phyloP scores from a whole-genome alignment of 164 flowering plant species.

The Dillenia suffruticosa region DNA sequence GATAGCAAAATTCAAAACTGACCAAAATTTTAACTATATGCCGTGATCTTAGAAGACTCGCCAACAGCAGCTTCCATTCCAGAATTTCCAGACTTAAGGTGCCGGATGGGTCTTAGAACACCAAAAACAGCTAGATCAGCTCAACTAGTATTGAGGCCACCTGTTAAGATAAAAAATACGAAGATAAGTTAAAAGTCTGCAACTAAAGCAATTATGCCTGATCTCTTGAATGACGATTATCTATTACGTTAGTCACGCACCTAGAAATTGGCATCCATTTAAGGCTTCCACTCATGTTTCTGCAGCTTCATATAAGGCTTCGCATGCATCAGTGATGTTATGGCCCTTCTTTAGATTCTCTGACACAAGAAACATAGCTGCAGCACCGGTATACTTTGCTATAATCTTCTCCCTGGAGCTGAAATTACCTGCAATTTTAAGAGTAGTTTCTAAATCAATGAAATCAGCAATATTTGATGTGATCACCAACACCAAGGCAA shows the following conservation, averaged over 20 bases:
- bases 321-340: constrained; percentile 83
- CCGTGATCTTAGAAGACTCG: constrained; percentile 40
- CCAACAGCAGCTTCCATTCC: constrained; percentile 81
- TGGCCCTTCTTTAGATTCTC: constrained; percentile 83
- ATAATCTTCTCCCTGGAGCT: constrained; percentile 61
- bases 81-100: constrained; percentile 65
- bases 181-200: neutral
- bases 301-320: constrained; percentile 81
- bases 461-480: too few relatives aligned
- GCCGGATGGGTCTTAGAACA: constrained; percentile 81
- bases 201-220: neutral
- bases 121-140: constrained; percentile 94
- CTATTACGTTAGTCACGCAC: constrained; percentile 21
- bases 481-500: too few relatives aligned
- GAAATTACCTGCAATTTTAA: constrained; percentile 64
- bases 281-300: constrained; percentile 89
- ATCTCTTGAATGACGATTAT: neutral
- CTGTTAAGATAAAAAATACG: constrained; percentile 27
- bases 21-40: constrained; percentile 7
- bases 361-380: constrained; percentile 90
- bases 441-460: neutral
- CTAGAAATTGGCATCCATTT: constrained; percentile 68
- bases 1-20: too few relatives aligned
- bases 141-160: constrained; percentile 72
- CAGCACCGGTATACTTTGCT: constrained; percentile 88